Percentiles rank a stretch among this genome's conserved stretches.
Conservation (phyloP, 495 filamentous ascomycete genomes). For the Astrothelium macrocarpum region DNA sequence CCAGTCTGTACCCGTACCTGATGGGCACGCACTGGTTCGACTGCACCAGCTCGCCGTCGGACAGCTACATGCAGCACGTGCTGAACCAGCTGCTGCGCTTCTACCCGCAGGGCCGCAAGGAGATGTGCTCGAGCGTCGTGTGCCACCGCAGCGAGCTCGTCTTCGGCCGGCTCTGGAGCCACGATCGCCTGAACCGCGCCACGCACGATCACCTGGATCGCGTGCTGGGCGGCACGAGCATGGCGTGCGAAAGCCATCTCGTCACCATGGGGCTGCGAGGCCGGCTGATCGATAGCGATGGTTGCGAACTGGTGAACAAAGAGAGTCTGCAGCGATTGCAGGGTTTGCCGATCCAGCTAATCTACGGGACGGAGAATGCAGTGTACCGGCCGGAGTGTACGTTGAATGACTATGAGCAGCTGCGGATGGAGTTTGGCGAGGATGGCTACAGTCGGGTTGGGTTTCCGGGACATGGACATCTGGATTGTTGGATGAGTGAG, state of each 20-base stretch:
- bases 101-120: constrained; percentile 46
- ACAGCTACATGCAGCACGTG: constrained; percentile 40
- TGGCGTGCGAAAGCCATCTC: constrained; percentile 46
- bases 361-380: constrained; percentile 50
- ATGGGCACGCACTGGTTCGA: constrained; percentile 45
- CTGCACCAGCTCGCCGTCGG: constrained; percentile 38
- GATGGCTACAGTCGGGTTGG: constrained; percentile 43
- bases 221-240: constrained; percentile 55
- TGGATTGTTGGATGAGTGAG: constrained; percentile 52
- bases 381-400: constrained; percentile 52
- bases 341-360: constrained; percentile 48
- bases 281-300: constrained; percentile 42
- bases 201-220: constrained; percentile 53
- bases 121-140: constrained; percentile 52
- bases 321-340: constrained; percentile 43
- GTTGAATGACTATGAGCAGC: constrained; percentile 45
- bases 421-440: constrained; percentile 45
- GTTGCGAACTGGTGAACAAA: constrained; percentile 34
- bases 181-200: constrained; percentile 51
- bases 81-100: constrained; percentile 51
- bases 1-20: constrained; percentile 38
- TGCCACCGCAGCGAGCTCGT: constrained; percentile 53
- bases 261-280: constrained; percentile 48
- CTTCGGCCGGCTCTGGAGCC: constrained; percentile 53
- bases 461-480: constrained; percentile 54